Base-by-base conservation (phyloP, 371 early-diverging fungal species). In the Batkoa obscura region DNA sequence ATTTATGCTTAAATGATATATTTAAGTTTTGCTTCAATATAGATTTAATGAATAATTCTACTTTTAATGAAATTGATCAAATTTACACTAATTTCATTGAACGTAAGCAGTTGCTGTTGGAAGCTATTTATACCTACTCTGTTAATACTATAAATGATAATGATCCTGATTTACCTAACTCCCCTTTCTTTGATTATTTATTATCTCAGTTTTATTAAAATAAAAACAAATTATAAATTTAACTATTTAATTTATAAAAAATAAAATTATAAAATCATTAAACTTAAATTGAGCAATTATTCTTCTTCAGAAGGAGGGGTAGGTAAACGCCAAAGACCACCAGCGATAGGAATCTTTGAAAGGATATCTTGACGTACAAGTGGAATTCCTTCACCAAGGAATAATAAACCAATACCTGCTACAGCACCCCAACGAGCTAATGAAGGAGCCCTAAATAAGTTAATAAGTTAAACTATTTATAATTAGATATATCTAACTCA, bases 351-450 rank as follows among this genome's bases (percentile, higher is more conserved):
- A 3, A 75, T 63, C 63, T 76, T 75, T 63, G 72, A 71, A 58
- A 81, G 60, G 42, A 81, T 59, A 61, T 71, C 74, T 59, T 64
- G 62, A 68, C 75, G 75, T 50, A 81, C 64, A 30, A 76, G 54
- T 42, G 81, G 80, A 31, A 81, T 69, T 56, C 77, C 76, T 53
- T 78, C 77, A 35, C 75, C 68, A n/a, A 81, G 61, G 55, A 77
- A 74, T 36, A 75, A 64, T 33, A 72, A 67, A 10, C 72, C 73
- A 56, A 74, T 48, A 52, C 78, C 81, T 43, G 78, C 74, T 58
- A 72, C 75, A 15, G 61, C 76, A 58, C 79, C 79, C 80, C 79
- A 81, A 53, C 70, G 68, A 57, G 72, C 71, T 38, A 73, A 66
- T 51, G 66, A 64, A 53, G 76, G 75, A 39, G 66, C 33, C 65